Conservation (phyloP, 495 filamentous ascomycete genomes). For the Jackrogersella multiformis region DNA sequence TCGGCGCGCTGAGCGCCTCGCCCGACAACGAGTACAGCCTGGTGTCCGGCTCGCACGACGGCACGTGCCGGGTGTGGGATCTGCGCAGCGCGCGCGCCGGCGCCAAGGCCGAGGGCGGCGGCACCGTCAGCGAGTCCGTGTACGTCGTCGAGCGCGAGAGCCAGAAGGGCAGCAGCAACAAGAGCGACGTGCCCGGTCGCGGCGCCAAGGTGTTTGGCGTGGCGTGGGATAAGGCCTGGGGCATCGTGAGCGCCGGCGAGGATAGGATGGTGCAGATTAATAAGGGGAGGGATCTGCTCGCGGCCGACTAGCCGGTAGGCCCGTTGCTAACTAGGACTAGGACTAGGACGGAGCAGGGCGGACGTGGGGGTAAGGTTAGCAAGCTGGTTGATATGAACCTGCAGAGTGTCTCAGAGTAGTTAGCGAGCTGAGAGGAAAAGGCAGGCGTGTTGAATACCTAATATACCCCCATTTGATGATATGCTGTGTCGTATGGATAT, state of each 20-base stretch:
- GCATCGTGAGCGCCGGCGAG: slow-evolving; percentile 91
- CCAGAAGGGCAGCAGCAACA: slow-evolving; percentile 56
- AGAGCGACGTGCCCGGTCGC: slow-evolving; percentile 64
- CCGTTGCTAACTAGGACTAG: no score
- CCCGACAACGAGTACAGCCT: slow-evolving; percentile 81
- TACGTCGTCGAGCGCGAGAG: slow-evolving; percentile 81
- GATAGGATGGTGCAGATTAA: slow-evolving; percentile 95
- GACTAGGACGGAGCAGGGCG: no score
- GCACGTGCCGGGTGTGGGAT: slow-evolving; percentile 93
- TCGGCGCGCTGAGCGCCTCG: slow-evolving; percentile 72
- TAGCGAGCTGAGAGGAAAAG: background rate
- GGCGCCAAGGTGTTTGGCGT: slow-evolving; percentile 92
- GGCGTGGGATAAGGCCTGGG: slow-evolving; percentile 81
- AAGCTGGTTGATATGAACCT: no score
- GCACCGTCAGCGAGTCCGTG: slow-evolving; percentile 78
- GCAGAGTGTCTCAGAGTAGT: no score
- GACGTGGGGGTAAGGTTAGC: no score
- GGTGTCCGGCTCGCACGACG: slow-evolving; percentile 85
- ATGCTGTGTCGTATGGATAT: no score
- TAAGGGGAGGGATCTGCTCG: slow-evolving; percentile 59
- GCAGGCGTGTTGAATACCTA: slow-evolving; percentile 3
- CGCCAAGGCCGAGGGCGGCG: slow-evolving; percentile 65
- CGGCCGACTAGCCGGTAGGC: background rate
- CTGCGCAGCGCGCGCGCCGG: slow-evolving; percentile 75
- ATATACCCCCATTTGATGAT: slow-evolving; percentile 5